These are phyloP conservation scores for Pelargonium citronellum DNA, from an alignment of 441 rosid genomes.

Conservation along the genomic window DNA sequence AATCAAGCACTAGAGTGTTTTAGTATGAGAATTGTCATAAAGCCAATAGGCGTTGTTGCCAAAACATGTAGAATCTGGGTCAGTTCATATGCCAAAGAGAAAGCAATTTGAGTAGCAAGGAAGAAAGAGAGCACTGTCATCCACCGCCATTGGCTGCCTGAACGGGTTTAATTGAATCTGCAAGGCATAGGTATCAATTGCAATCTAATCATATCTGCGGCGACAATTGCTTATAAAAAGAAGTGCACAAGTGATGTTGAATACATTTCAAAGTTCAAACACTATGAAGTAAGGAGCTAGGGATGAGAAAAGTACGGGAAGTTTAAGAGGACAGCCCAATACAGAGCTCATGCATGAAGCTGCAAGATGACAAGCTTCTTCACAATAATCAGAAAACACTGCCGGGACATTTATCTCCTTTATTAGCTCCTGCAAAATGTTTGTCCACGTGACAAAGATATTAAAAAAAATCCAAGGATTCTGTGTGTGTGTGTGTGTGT, in stretches of 20 bases:
- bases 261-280: background rate
- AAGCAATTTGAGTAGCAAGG: conserved; percentile 95
- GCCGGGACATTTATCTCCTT: conserved; percentile 60
- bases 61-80: no score
- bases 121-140: conserved; percentile 54
- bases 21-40: no score
- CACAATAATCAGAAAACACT: conserved; percentile 83
- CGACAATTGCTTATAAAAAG: background rate
- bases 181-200: conserved; percentile 25
- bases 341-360: conserved; percentile 48
- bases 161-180: conserved; percentile 84
- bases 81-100: conserved; percentile 54
- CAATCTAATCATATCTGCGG: no score
- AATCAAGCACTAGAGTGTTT: no score
- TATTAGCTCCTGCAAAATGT: conserved; percentile 49
- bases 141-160: conserved; percentile 85
- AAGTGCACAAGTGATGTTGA: background rate
- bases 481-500: no score
- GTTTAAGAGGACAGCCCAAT: conserved; percentile 42
- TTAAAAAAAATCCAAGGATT: background rate
- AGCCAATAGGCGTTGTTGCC: no score
- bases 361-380: conserved; percentile 91
- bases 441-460: background rate
- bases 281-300: conserved; percentile 3
- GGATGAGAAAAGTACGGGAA: conserved; percentile 40